Evolutionary conservation across 2,329 filamentous ascomycete species (phyloP).

Genomic region (Zymoseptoria tritici): DNA sequence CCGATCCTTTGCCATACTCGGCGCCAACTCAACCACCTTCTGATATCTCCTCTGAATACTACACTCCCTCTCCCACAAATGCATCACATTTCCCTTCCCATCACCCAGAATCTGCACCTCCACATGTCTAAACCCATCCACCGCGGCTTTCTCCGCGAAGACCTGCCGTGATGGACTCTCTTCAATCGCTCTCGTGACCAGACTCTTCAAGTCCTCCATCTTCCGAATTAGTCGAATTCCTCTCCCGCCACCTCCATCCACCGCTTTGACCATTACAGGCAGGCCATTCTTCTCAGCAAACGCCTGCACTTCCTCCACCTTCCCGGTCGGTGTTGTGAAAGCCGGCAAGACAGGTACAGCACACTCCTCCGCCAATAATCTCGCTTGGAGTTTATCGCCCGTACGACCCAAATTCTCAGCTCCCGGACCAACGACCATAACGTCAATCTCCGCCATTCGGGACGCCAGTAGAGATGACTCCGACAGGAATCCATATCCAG

Average conservation of each 20-base stretch:
- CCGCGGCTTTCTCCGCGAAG: conserved; percentile 55
- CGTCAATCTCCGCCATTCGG: conserved; percentile 41
- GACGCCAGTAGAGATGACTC: conserved; percentile 47
- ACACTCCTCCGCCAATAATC: conserved; percentile 44
- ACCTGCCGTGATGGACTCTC: conserved; percentile 53
- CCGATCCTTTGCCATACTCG: conserved; percentile 44
- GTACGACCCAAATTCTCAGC: conserved; percentile 51
- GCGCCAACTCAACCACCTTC: conserved; percentile 54
- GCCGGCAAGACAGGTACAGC: conserved; percentile 47
- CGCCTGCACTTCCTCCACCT: conserved; percentile 34
- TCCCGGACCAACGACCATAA: conserved; percentile 48
- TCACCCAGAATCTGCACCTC: conserved; percentile 57
- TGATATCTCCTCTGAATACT: conserved; percentile 55
- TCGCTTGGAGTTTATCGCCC: conserved; percentile 50
- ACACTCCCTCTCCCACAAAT: conserved; percentile 56
- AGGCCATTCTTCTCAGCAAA: conserved; percentile 55
- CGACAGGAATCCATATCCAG: conserved; percentile 57
- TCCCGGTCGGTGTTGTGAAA: conserved; percentile 38
- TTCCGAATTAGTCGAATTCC: conserved; percentile 50
- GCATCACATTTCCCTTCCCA: conserved; percentile 43
- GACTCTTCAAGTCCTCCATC: conserved; percentile 38
- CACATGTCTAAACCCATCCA: conserved; percentile 54
- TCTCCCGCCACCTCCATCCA: conserved; percentile 55
- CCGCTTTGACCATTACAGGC: conserved; percentile 57
- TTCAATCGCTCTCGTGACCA: conserved; percentile 45